Base-by-base conservation (phyloP, 805 yeast species). In the Danielia oregonensis region DNA sequence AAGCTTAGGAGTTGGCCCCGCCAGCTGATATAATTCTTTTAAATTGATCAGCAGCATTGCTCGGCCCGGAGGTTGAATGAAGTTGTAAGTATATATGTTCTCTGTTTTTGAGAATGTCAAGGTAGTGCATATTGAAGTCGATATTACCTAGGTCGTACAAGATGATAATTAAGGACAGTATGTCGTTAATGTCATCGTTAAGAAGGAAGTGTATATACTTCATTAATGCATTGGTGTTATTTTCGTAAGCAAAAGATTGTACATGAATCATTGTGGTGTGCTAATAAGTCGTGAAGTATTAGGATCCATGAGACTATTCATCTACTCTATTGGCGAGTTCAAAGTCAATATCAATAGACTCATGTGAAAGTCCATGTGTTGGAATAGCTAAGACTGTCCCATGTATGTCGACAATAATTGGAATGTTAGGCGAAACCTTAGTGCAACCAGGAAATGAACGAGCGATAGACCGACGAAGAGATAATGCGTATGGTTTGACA, bases 1-100 rank as follows among this genome's bases (percentile, higher is more conserved):
- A 16, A 19, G 26, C 22, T 44, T 39, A 2, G 51, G 51, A 16
- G 51, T 47, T 8, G 48, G 44, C 10, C 26, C 49, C 3, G 44
- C 44, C 49, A 44, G 47, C 21, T 32, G 45, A 11, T 31, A 35
- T 4, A 29, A 12, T 13, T 26, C 33, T 22, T 36, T 41, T 22
- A 31, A 13, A 19, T 37, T 29, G 28, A 35, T 28, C 11, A 35
- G 29, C 45, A 41, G 44, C 44, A 40, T 39, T 9, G 14, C 23
- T 10, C 10, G 25, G 32, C 11, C 12, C 8, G 21, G 17, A 22
- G 11, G 22, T 13, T n/a, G 19, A 14, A 24, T 7, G 6, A 15
- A n/a, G 26, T 12, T 17, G 15, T 12, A 17, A 29, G n/a, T 11
- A 22, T 9, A n/a, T 10, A 26, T 26, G 6, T 24, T 13, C 22